Evolutionary conservation across 2,329 filamentous ascomycete species (phyloP), one percentile per base, ranked within the genome.

Genomic region (Aspergillus alliaceus): DNA sequence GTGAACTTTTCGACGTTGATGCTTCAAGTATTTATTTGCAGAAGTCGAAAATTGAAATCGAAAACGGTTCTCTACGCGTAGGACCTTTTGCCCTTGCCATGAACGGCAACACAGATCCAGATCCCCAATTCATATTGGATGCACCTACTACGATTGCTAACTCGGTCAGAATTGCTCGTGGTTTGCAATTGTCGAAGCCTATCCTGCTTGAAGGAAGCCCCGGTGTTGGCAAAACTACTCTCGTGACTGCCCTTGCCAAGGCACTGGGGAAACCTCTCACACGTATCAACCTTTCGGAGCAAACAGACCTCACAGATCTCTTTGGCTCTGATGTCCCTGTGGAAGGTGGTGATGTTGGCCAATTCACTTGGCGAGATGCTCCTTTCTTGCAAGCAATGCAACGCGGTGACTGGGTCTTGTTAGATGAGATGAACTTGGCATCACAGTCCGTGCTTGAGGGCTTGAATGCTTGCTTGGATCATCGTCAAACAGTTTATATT

Each of bases 371-470:
- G 95, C 86, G 92, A 64, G 93, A 99, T 72, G 95, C 93, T 0
- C 93, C 95, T 1, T 98, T 99, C 71, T 79, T 99, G 20, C 90
- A 91, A 70, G 95, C 95, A 0, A 98, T 99, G 93, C 95, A 98
- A 71, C 90, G 86, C 57, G 95, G 95, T 27, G 90, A 96, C 66
- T 99, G 95, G 95, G 95, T 99, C 11, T 80, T 99, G 27, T 82
- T 99, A 0, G 95, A 99, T 69, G 95, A 99, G 79, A 99, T 99
- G 95, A 99, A 99, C 68, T 78, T 99, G 61, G 95, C 96, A 1
- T 98, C 93, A 0, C 95, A 99, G 72, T 96, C 93, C 4, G 93
- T 99, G 2, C 84, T 99, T 1, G 95, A 99, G 77, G 96, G 95
- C 61, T 80, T 99, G 31, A 99, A 99, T 65, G 93, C 95, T 22